Evolutionary conservation across 495 filamentous ascomycete species (phyloP).

Genomic region (Staphylotrichum longicolle): DNA sequence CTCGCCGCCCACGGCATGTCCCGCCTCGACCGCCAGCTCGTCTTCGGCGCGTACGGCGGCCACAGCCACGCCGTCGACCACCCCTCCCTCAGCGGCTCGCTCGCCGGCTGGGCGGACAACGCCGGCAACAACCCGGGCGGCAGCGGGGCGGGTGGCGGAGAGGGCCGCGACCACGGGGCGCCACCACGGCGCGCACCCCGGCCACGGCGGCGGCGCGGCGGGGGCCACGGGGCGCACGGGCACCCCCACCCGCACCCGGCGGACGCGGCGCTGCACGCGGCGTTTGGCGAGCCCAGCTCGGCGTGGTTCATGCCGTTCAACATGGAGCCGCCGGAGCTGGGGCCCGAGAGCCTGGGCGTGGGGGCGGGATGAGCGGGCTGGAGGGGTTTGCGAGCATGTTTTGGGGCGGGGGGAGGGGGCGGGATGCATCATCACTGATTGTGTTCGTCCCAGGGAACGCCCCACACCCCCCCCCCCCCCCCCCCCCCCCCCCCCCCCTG

Average conservation of each 20-base stretch:
- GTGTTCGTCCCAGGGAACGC: no score
- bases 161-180: conserved; percentile 15
- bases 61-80: conserved; percentile 22
- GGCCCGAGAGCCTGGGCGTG: conserved; percentile 45
- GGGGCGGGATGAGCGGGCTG: conserved; percentile 32
- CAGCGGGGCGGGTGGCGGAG: neutral
- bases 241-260: conserved; percentile 9
- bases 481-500: no score
- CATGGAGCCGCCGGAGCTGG: conserved; percentile 68
- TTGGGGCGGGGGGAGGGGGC: conserved; percentile 32
- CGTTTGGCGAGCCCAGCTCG: conserved; percentile 54
- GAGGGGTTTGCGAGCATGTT: conserved; percentile 45
- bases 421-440: conserved; percentile 29
- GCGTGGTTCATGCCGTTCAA: conserved; percentile 98
- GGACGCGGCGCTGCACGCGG: conserved; percentile 32
- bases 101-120: conserved; percentile 27
- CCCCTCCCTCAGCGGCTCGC: conserved; percentile 15
- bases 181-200: conserved; percentile 6
- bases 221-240: neutral
- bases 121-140: conserved; percentile 3
- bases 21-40: conserved; percentile 73
- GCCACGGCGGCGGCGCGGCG: neutral
- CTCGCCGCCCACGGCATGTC: conserved; percentile 46
- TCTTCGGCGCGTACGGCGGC: conserved; percentile 70
- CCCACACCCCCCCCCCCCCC: no score